Base-by-base conservation (phyloP, 2,329 filamentous ascomycete species). In the Proliferodiscus dingleyae region DNA sequence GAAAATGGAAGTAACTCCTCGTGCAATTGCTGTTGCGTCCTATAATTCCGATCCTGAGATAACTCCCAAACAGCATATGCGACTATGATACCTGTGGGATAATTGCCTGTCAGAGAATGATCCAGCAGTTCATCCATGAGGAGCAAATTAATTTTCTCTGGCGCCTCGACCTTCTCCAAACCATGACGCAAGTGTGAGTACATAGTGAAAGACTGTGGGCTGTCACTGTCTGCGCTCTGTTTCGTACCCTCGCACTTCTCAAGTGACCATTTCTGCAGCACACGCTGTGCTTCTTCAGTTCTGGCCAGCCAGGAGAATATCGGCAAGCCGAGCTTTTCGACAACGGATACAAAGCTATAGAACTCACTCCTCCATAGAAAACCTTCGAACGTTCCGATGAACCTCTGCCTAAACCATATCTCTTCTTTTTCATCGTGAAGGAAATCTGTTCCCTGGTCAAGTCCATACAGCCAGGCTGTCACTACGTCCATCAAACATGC, bases 31-130 rank as follows among this genome's bases (percentile, higher is more conserved):
- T 4, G 7, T n/a, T 45, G 46, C 2, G n/a, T n/a, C n/a, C n/a
- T n/a, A n/a, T 45, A 51, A 19, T 44, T 71, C 0, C 51, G 58
- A 8, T 60, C 54, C 6, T 64, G 64, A 0, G 73, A 76, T 15
- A 79, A 68, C 42, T 82, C 72, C 65, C 78, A 80, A 24, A 76
- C 66, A 1, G 80, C 62, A 57, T 82, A 87, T 3, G 76, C 78
- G 16, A 87, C 65, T 0, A 76, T 78, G 30, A 88, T 80, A 2
- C 80, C 81, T 3, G 80, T 81, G 0, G 86, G 89, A 60, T 91
- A 86, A 53, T 88, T 84, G 1, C 85, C 85, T 0, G 87, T 87
- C 2, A 84, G 75, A 3, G 87, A 70, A 53, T 91, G 85, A 56
- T 89, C 86, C 28, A 87, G 72, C 43, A 87, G 68, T 59, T 90